These are phyloP conservation scores for Coniochaeta prunicola DNA, from an alignment of 2,329 filamentous ascomycete genomes.

Conservation along the genomic window DNA sequence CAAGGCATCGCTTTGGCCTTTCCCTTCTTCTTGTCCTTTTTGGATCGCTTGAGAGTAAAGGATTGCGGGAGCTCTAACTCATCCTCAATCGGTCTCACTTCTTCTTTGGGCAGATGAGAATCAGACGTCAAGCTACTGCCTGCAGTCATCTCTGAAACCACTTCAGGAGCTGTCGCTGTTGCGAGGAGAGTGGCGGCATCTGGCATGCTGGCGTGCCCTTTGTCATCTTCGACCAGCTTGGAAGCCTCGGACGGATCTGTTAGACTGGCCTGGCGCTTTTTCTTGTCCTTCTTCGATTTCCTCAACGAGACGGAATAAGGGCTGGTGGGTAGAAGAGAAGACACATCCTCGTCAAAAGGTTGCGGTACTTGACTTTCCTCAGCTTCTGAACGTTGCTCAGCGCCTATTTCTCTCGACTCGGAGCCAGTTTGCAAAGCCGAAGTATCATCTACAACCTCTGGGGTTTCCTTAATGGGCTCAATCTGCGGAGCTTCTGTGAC, in stretches of 20 bases:
- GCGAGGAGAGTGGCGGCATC: background rate
- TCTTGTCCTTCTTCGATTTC: constrained; percentile 23
- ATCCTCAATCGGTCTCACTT: background rate
- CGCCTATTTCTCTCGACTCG: background rate
- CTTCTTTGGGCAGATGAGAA: background rate
- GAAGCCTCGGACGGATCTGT: background rate
- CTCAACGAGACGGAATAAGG: constrained; percentile 7
- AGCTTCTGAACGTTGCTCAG: no score
- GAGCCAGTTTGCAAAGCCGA: background rate
- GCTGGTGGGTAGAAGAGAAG: background rate
- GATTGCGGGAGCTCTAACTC: background rate
- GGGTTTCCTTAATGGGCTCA: background rate
- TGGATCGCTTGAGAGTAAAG: background rate
- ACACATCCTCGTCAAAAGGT: background rate
- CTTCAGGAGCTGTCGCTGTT: background rate
- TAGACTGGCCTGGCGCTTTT: constrained; percentile 16
- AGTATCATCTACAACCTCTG: background rate
- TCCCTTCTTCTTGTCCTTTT: constrained; percentile 10
- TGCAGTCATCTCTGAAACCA: background rate
- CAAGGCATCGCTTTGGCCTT: constrained; percentile 5
- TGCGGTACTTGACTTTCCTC: background rate
- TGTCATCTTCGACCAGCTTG: background rate
- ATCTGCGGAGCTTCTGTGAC: background rate
- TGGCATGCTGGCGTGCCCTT: background rate
- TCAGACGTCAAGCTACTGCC: background rate